Conservation (phyloP, 2,329 filamentous ascomycete genomes). For the Endothia cerciana region DNA sequence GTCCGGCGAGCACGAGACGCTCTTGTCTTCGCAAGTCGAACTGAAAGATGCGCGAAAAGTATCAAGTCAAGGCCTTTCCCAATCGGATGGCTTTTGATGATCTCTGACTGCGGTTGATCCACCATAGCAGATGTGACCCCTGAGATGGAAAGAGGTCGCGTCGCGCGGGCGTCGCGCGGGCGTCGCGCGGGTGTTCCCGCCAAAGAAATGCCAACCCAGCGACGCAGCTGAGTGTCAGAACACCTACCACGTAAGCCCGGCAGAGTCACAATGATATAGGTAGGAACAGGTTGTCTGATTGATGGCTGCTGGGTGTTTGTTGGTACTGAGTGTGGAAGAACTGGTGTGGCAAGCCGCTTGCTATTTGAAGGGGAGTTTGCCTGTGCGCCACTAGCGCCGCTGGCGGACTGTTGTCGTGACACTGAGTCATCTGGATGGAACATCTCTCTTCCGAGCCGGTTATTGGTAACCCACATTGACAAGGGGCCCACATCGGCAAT, state of each 20-base stretch:
- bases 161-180: not conserved
- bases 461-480: too few species aligned
- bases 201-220: not conserved
- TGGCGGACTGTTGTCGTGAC: too few species aligned
- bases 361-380: too few species aligned
- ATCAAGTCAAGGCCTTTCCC: not conserved
- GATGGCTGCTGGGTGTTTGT: too few species aligned
- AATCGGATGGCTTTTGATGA: not conserved
- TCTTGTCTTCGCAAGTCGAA: not conserved
- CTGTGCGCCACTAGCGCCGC: too few species aligned
- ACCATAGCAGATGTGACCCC: constrained; percentile 27
- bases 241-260: too few species aligned
- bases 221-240: not conserved
- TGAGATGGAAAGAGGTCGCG: not conserved
- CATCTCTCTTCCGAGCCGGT: too few species aligned
- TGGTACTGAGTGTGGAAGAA: too few species aligned
- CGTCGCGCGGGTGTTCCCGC: not conserved
- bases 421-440: not conserved
- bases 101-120: constrained; percentile 36
- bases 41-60: not conserved
- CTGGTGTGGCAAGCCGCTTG: too few species aligned
- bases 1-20: not conserved
- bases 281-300: too few species aligned
- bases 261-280: too few species aligned
- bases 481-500: too few species aligned